These are phyloP conservation scores for Meira nashicola DNA, from an alignment of 1,284 basidiomycete species.

Conservation along the genomic window DNA sequence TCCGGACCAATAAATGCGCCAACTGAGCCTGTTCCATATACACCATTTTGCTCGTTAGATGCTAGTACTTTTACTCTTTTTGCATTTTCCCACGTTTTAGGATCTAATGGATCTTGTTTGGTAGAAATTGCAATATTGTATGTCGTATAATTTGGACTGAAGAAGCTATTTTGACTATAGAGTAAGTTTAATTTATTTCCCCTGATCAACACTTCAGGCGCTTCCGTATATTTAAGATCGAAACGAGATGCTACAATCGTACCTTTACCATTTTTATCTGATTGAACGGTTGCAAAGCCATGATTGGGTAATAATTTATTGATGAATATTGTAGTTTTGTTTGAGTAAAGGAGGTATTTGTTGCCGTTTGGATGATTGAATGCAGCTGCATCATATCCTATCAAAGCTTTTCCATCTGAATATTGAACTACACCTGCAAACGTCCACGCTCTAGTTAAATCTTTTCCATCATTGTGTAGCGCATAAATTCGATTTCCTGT, in stretches of 20 bases:
- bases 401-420: not conserved
- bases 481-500: not conserved
- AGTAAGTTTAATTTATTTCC: not conserved
- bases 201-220: not conserved
- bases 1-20: not conserved
- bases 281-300: not conserved
- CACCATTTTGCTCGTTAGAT: not conserved
- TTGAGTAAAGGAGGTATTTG: not conserved
- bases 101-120: not conserved
- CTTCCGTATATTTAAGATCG: not conserved
- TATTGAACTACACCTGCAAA: not conserved
- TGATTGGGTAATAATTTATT: not conserved
- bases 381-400: not conserved
- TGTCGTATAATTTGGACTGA: slow-evolving; percentile 1
- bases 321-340: not conserved
- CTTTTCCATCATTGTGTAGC: not conserved
- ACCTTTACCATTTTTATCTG: no score
- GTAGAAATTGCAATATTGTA: not conserved
- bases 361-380: slow-evolving; percentile 8
- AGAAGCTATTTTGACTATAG: slow-evolving; percentile 5
- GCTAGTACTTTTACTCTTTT: not conserved
- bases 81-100: not conserved
- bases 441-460: not conserved
- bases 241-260: no score
- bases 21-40: slow-evolving; percentile 5